Base-by-base conservation (phyloP, 148 eudicot species). In the Rhododendron kiyosumense region DNA sequence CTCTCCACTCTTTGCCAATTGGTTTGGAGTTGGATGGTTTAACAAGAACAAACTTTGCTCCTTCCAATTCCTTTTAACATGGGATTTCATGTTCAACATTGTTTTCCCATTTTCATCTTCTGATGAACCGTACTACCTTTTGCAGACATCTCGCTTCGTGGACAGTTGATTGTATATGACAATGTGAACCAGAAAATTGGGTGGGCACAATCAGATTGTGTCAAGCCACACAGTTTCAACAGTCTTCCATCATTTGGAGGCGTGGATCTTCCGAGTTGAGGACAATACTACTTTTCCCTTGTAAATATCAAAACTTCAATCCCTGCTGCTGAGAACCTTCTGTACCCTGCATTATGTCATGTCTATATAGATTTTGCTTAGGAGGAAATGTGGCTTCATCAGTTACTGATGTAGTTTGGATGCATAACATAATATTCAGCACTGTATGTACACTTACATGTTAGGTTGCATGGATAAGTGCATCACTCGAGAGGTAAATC, bases 121-220 rank as follows among this genome's bases (percentile, higher is more conserved):
- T 46, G n/a, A 36, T 79, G 30, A 46, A 79, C 30, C 32, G 13
- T 54, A 9, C 57, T 46, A 79, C 12, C 28, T 52, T 84, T 88
- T 83, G 84, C 93, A 93, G 95, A 93, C 79, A 86, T 93, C 51
- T 93, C 95, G 13, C 81, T 93, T 81, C 93, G 91, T 51, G 95
- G 94, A 61, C 88, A 85, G 34, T 85, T 93, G 57, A 46, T 93
- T 46, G 92, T 92, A 18, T 93, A 93, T 83, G 93, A 93, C 89
- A 93, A 93, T 48, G 92, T 86, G 85, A 92, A 91, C 38, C 84
- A 83, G 79, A 90, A 85, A 75, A 89, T 93, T 41, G 95, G 95
- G 52, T 93, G 95, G 95, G 79, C 87, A 34, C 84, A 85, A 82
- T 93, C 94, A 4, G 91, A 92, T 83, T 93, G 95, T 83, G 71